Evolutionary conservation across 345 rosid genomes (phyloP).

Genomic region (Arabidopsis arenosa): DNA sequence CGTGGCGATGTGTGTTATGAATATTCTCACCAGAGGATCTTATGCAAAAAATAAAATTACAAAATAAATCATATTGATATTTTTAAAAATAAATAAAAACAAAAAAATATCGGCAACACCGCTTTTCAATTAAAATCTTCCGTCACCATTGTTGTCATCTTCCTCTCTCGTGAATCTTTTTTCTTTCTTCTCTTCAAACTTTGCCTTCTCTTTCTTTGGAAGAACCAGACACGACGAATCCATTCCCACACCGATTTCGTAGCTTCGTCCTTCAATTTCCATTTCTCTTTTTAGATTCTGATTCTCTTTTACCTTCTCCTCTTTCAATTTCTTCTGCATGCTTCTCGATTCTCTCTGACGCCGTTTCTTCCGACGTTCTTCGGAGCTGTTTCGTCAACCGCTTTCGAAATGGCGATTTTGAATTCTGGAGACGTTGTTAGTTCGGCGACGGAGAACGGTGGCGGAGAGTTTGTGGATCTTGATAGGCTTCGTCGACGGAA

Average conservation of each 20-base stretch:
- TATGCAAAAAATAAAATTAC: too few relatives aligned
- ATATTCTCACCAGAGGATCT: too few relatives aligned
- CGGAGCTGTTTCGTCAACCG: not conserved
- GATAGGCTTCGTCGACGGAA: constrained; percentile 53
- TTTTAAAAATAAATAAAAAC: not conserved
- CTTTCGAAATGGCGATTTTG: constrained; percentile 48
- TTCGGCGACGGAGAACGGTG: constrained; percentile 35
- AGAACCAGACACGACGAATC: constrained; percentile 12
- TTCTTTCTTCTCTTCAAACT: not conserved
- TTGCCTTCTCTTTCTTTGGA: constrained; percentile 29
- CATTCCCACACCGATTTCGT: constrained; percentile 14
- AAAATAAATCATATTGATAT: too few relatives aligned
- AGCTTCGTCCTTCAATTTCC: constrained; percentile 10
- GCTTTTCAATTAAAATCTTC: constrained; percentile 24
- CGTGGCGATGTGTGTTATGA: too few relatives aligned
- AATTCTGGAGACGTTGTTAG: constrained; percentile 46
- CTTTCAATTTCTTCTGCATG: constrained; percentile 31
- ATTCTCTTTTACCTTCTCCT: constrained; percentile 12
- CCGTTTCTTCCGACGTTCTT: not conserved
- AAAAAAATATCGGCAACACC: constrained; percentile 7
- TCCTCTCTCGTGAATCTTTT: constrained; percentile 41
- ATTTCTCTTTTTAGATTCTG: constrained; percentile 19
- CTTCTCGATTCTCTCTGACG: constrained; percentile 22
- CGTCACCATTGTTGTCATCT: constrained; percentile 49
- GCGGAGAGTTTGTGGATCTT: constrained; percentile 59